These are phyloP conservation scores for Gypsophila paniculata DNA, from an alignment of 179 eudicot species.

Conservation along the genomic window DNA sequence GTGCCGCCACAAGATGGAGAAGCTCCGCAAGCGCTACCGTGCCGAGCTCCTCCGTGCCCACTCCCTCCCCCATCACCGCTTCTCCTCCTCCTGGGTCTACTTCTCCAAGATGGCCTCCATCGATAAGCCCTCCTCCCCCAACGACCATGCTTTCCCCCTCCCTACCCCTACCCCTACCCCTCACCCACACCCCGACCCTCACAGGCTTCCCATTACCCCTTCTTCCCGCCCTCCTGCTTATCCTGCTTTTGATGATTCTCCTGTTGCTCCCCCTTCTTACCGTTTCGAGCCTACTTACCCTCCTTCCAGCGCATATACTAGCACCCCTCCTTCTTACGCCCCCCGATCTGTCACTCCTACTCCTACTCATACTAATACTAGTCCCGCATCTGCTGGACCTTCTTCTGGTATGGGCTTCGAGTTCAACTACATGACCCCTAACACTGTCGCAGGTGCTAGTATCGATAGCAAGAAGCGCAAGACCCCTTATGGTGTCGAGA, in stretches of 20 bases:
- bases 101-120: constrained; percentile 60
- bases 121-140: constrained; percentile 50
- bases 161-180: no score
- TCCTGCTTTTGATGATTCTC: constrained; percentile 27
- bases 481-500: background rate
- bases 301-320: background rate
- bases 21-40: constrained; percentile 82
- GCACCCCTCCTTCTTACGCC: no score
- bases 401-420: constrained; percentile 11
- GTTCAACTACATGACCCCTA: constrained; percentile 11
- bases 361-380: constrained; percentile 6
- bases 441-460: background rate
- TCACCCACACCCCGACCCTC: no score
- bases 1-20: constrained; percentile 98
- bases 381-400: background rate
- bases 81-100: constrained; percentile 62
- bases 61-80: constrained; percentile 42
- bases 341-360: constrained; percentile 1
- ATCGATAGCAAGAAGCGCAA: background rate
- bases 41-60: constrained; percentile 56
- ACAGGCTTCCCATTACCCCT: background rate
- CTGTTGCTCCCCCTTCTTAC: no score
- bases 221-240: constrained; percentile 1
- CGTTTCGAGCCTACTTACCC: no score
- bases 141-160: constrained; percentile 7